Evolutionary conservation across 2,329 filamentous ascomycete species (phyloP).

Genomic region (Diaporthe aspalathi): DNA sequence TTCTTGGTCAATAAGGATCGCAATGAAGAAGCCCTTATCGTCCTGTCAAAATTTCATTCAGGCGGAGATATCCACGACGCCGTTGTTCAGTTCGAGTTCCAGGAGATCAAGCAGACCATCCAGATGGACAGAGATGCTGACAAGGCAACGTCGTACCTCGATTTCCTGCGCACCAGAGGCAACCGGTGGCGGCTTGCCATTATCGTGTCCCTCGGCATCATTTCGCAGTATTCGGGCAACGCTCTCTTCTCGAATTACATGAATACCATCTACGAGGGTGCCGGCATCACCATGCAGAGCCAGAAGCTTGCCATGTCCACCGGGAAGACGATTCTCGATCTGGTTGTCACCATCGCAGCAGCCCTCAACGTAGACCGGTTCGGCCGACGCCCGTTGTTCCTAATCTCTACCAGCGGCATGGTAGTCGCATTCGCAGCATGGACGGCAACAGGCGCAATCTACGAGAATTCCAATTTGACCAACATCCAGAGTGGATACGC

Average conservation of each 20-base stretch:
- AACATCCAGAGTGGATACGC: conserved; percentile 59
- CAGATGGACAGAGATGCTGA: conserved; percentile 62
- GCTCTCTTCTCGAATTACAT: conserved; percentile 73
- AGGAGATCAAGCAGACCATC: conserved; percentile 72
- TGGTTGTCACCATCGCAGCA: conserved; percentile 65
- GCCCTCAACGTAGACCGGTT: conserved; percentile 59
- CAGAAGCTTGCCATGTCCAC: conserved; percentile 60
- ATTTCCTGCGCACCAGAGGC: conserved; percentile 69
- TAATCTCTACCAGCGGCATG: conserved; percentile 61
- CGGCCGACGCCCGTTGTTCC: conserved; percentile 62
- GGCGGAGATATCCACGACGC: conserved; percentile 66
- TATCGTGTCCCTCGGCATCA: conserved; percentile 69
- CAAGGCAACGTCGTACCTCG: conserved; percentile 63
- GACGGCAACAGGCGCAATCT: conserved; percentile 62
- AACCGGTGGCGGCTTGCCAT: conserved; percentile 71
- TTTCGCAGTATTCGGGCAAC: conserved; percentile 74
- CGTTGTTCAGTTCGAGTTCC: conserved; percentile 71
- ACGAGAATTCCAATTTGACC: conserved; percentile 55
- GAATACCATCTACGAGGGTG: conserved; percentile 67
- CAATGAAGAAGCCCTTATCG: conserved; percentile 69
- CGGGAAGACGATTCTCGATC: conserved; percentile 66
- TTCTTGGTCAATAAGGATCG: conserved; percentile 48
- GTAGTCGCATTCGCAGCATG: conserved; percentile 58
- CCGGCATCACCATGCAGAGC: conserved; percentile 66
- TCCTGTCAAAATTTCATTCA: conserved; percentile 73